Evolutionary conservation across 163 green algal genomes (phyloP).

Genomic region (Scenedesmus sp.): DNA sequence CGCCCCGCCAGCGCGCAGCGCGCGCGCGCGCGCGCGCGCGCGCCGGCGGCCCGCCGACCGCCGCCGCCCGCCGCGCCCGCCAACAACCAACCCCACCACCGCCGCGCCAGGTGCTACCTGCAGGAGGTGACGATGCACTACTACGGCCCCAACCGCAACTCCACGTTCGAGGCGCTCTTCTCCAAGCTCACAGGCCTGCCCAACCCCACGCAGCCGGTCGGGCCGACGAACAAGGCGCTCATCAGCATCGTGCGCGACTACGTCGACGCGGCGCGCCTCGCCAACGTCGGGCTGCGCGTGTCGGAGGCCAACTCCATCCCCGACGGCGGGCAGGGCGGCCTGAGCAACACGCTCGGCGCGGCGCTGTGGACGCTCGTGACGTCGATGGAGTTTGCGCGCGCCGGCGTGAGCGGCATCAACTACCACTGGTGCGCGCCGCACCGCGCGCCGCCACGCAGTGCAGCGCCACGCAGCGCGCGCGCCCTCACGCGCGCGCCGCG

Average conservation of each 20-base stretch:
- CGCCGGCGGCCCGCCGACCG: too few species aligned
- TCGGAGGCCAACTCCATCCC: conserved; percentile 34
- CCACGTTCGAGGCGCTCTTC: conserved; percentile 22
- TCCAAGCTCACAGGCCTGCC: conserved; percentile 6
- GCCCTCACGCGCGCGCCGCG: too few species aligned
- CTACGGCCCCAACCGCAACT: conserved; percentile 39
- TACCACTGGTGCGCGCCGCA: too few species aligned
- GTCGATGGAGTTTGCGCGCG: conserved; percentile 34
- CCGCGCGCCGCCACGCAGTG: too few species aligned
- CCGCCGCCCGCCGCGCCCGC: too few species aligned
- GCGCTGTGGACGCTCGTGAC: conserved; percentile 34
- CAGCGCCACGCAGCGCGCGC: too few species aligned
- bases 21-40: too few species aligned
- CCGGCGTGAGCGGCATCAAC: conserved; percentile 33
- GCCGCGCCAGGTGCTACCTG: conserved; percentile 35
- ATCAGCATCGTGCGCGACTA: conserved; percentile 7
- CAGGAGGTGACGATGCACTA: conserved; percentile 38
- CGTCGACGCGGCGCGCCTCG: neutral
- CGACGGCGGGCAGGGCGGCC: conserved; percentile 16
- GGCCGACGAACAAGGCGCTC: neutral
- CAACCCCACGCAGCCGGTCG: neutral
- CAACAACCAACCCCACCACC: neutral
- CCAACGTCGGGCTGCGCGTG: conserved; percentile 27
- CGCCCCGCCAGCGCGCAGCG: too few species aligned
- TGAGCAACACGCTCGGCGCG: conserved; percentile 37